Evolutionary conservation across 345 rosid genomes (phyloP), one percentile per base, ranked within the genome.

Genomic region (Sisymbrium altissimum): DNA sequence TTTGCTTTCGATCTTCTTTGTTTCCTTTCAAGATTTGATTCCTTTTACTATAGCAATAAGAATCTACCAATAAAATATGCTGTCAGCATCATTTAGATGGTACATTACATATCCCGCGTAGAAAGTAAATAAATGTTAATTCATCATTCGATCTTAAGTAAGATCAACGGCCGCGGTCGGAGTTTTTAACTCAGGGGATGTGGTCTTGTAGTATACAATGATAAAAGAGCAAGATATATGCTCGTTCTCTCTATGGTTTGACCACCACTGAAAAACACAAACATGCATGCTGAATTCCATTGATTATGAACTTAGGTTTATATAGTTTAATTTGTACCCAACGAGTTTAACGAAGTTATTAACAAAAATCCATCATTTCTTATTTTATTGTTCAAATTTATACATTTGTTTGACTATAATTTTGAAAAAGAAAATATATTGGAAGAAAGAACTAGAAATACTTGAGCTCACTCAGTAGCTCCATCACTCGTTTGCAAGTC

Each of bases 1-100:
- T 66, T 32, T 39, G 18, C 27, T 18, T 60, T 32, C 35, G 64
- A 75, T 75, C 79, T 61, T 75, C 62, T 67, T 68, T 75, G 74
- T 50, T 75, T 60, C 48, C 44, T 61, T 52, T 6, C 41, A 62
- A 75, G 79, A 75, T 75, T 75, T 68, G 79, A 75, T 68, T 75
- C 63, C 46, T 32, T 57, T 55, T n/a, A 55, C 9, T 29, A 30
- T 7, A 55, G 21, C 6, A 55, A 30, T 27, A 56, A 32, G 13
- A n/a, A 56, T 10, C 25, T 32, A 32, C 23, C 23, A 53, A 33
- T 56, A 15, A 56, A 27, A 3, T 53, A 10, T 50, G 56, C 27
- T 23, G 56, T 14, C 11, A 11, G 27, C 35, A 53, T 29, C 12
- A 13, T 14, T 5, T 19, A 10, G 14, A 8, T 18, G 25, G 25